Base-by-base conservation (phyloP, 2,329 filamentous ascomycete species). In the Camillea tinctor region DNA sequence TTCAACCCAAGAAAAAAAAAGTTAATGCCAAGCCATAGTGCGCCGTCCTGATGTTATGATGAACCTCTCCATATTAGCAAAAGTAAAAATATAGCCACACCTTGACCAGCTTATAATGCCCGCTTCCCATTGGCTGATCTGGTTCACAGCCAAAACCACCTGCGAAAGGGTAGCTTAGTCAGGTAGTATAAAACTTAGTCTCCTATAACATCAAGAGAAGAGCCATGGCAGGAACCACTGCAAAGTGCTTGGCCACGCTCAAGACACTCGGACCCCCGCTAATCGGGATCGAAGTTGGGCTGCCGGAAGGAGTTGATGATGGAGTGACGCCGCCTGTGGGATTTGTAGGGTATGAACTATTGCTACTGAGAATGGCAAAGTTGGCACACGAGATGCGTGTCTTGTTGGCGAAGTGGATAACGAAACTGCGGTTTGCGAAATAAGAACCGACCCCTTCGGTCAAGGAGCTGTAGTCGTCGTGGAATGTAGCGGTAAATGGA, bases 381-480 rank as follows among this genome's bases (percentile, higher is more conserved):
- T 87, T 88, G 73, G 85, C 87, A 69, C 87, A 90, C 8, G 81
- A 82, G 67, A 89, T 82, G 63, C 87, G 82, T 1, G 84, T 88
- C 74, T 80, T 84, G 78, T 88, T 88, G 68, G 78, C 77, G 65
- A 81, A 86, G 76, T 90, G 88, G 60, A 90, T 68, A 51, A 88
- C 86, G 60, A 90, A 74, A 60, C 84, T 87, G 61, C 84, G 81
- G 76, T 89, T 87, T 52, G 85, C 87, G 60, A 90, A 84, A 78
- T 86, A 91, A 55, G 83, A 77, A 6, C 78, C 78, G 49, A 79
- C 74, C 40, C 80, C 81, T 15, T 78, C 71, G 50, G 76, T 68
- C 30, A 86, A 81, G 3, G 86, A 85, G n/a, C 81, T 76, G 69
- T 81, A 90, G 21, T 75, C 72, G 69, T 91, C 88, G 60, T 74